Base-by-base conservation (phyloP, 192 early-diverging fungal genomes). In the Anaeromyces robustus region DNA sequence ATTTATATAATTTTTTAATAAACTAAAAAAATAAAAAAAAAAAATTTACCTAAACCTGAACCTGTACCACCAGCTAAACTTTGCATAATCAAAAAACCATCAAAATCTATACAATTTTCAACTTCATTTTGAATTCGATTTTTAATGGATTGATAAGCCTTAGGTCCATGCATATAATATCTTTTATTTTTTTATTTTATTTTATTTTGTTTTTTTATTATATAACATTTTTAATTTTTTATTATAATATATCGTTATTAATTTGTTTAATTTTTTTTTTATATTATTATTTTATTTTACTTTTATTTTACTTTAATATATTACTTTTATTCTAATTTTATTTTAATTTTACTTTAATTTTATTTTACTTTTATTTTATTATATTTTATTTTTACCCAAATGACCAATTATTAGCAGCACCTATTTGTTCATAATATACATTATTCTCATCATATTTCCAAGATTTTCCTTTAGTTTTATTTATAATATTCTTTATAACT, bases 21-120 rank as follows among this genome's bases (percentile, higher is more conserved):
- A n/a, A n/a, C n/a, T n/a, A n/a, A n/a, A n/a, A n/a, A n/a, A n/a
- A n/a, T n/a, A n/a, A 7, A 7, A 43, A 3, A 43, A 26, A 43
- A 52, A 12, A 13, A 13, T 79, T 22, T 29, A 82, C 81, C 81
- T 29, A 82, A 30, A 12, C 81, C 81, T 6, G 80, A 81, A 11
- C 81, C 81, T n/a, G 81, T 82, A 7, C 81, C 81, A 3, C 81
- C 81, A 9, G 81, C 81, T 32, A 82, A 30, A 77, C 80, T 81
- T 19, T 81, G 81, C 28, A 82, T 81, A 22, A 82, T 78, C 22
- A 82, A 29, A 22, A 82, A 81, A 2, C 41, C 80, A 19, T 43
- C 79, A 68, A 80, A 68, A 68, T 68, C 7, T 9, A 22, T 68
- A n/a, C 52, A 68, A n/a, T 68, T 68, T n/a, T 68, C 52, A n/a